Percentiles rank a stretch among this genome's conserved stretches.
phyloP scores from a whole-genome alignment of 805 yeast genomes.

The Wickerhamiella kurtzmanii region DNA sequence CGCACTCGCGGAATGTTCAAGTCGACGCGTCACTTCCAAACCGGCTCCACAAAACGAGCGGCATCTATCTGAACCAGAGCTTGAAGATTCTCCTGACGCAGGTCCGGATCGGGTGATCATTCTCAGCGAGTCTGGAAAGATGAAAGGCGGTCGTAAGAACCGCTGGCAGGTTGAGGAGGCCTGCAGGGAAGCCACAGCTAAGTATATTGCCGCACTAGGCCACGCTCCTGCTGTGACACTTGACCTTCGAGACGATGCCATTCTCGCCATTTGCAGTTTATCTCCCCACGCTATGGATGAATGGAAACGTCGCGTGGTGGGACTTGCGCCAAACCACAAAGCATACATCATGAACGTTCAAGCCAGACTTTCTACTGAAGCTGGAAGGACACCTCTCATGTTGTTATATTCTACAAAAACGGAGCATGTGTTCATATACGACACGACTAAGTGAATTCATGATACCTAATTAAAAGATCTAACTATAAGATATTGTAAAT shows the following conservation, averaged over 20 bases:
- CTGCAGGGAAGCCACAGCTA: slow-evolving; percentile 46
- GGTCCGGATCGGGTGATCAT: slow-evolving; percentile 30
- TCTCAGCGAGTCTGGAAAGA: slow-evolving; percentile 68
- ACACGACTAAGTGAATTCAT: slow-evolving; percentile 19
- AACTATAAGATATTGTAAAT: too few species aligned
- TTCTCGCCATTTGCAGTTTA: slow-evolving; percentile 50
- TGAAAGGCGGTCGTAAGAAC: slow-evolving; percentile 53
- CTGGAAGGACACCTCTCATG: slow-evolving; percentile 51
- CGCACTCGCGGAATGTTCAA: slow-evolving; percentile 25
- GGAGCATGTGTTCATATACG: slow-evolving; percentile 53
- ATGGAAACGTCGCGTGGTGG: slow-evolving; percentile 71
- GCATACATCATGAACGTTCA: slow-evolving; percentile 67
- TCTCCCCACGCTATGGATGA: slow-evolving; percentile 25
- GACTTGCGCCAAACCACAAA: slow-evolving; percentile 68
- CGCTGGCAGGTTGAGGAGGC: slow-evolving; percentile 72
- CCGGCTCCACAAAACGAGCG: background rate
- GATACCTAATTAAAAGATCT: too few species aligned
- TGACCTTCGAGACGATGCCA: slow-evolving; percentile 68
- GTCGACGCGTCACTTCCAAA: background rate
- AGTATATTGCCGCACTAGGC: slow-evolving; percentile 40
- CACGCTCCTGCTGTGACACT: slow-evolving; percentile 63
- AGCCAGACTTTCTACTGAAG: slow-evolving; percentile 57
- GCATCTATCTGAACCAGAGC: background rate
- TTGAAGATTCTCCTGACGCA: background rate
- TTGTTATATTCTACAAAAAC: slow-evolving; percentile 67